Percentiles rank a stretch among this genome's conserved stretches.
Evolutionary conservation across 2,329 filamentous ascomycete species (phyloP).

Genomic region (Stagonosporopsis chrysanthemi): DNA sequence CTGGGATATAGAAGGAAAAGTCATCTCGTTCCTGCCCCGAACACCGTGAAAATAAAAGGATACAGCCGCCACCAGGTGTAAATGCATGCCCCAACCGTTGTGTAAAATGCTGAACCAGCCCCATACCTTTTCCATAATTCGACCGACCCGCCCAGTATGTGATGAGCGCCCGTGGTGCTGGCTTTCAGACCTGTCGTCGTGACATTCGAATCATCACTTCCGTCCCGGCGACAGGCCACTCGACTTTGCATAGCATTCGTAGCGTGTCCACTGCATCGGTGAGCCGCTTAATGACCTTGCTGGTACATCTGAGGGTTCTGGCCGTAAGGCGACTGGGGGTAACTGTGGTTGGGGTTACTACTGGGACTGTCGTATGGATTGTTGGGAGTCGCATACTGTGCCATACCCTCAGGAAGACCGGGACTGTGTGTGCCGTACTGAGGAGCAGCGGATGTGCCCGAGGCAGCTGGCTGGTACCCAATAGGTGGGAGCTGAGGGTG

Average conservation of each 20-base stretch:
- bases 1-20: conserved; percentile 20
- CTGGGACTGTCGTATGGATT: conserved; percentile 54
- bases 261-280: conserved; percentile 33
- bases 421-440: conserved; percentile 57
- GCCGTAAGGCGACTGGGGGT: conserved; percentile 60
- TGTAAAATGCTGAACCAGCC: conserved; percentile 39
- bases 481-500: conserved; percentile 61
- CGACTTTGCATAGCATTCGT: conserved; percentile 32
- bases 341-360: conserved; percentile 56
- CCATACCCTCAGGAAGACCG: conserved; percentile 58
- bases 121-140: conserved; percentile 5
- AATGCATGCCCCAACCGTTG: conserved; percentile 47
- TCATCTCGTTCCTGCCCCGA: conserved; percentile 31
- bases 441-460: conserved; percentile 51
- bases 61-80: conserved; percentile 50
- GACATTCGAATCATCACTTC: not conserved
- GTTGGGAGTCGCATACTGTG: conserved; percentile 55
- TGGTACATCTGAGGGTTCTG: conserved; percentile 58
- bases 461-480: conserved; percentile 58
- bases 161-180: not conserved
- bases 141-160: not conserved
- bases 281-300: conserved; percentile 48
- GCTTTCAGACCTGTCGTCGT: not conserved
- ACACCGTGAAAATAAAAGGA: conserved; percentile 45
- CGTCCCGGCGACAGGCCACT: conserved; percentile 20